Percentiles rank a stretch among this genome's conserved stretches.
Evolutionary conservation across 108 stramenopile genomes (phyloP).

Genomic region (Nannochloropsis oceanica): DNA sequence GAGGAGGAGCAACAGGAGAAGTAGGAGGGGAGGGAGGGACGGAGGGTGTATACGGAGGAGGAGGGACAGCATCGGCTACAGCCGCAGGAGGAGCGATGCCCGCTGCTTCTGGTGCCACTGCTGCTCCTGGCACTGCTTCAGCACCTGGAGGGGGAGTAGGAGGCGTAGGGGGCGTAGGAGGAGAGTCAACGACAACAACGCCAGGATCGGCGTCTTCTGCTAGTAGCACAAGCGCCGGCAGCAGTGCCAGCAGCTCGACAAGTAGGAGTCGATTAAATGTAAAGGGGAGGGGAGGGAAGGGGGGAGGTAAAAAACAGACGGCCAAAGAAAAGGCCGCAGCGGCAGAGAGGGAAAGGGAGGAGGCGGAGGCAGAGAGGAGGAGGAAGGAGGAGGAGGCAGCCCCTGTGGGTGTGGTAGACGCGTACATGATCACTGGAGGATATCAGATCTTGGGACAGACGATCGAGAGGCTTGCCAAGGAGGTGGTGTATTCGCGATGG

Average conservation of each 20-base stretch:
- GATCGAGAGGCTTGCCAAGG: not conserved
- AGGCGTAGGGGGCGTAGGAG: not conserved
- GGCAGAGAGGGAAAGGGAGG: not conserved
- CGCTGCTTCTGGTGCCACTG: not conserved
- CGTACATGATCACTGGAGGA: not conserved
- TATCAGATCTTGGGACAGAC: conserved; percentile 6
- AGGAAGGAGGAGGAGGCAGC: not conserved
- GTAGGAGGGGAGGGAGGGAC: not conserved
- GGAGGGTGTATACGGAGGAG: not conserved
- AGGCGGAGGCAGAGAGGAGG: not conserved
- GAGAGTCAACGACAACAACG: not conserved
- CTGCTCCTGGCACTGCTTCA: not conserved
- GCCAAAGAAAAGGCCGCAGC: not conserved
- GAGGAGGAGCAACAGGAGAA: not conserved
- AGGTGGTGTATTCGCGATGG: not conserved
- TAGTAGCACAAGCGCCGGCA: not conserved
- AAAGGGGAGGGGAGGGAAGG: not conserved
- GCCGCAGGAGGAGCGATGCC: not conserved
- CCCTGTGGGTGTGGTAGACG: not conserved
- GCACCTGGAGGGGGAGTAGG: not conserved
- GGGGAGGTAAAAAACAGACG: not conserved
- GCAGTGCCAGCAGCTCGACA: not conserved
- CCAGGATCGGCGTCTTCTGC: too few relatives aligned
- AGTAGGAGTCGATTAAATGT: not conserved
- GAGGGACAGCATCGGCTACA: not conserved